Conservation (phyloP, 106 monocot species). For the Phalaenopsis equestris region DNA sequence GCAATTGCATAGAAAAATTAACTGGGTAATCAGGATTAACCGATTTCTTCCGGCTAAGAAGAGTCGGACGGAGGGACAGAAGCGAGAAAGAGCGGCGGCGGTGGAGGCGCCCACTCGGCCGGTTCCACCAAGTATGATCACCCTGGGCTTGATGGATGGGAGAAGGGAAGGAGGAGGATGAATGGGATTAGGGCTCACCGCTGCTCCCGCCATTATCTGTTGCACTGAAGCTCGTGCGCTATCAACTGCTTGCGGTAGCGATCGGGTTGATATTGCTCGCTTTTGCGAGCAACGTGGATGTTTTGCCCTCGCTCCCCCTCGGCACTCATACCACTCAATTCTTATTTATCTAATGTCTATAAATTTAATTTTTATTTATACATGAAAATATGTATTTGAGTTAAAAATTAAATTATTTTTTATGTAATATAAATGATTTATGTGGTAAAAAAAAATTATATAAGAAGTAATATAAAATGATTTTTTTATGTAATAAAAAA, state of each 20-base stretch:
- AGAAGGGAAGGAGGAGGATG: not conserved
- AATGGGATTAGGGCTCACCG: constrained; percentile 3
- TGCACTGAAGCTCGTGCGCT: not conserved
- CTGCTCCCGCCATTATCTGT: constrained; percentile 3
- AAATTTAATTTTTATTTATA: too few species aligned
- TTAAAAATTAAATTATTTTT: too few species aligned
- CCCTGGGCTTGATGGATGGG: constrained; percentile 24
- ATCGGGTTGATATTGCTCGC: not conserved
- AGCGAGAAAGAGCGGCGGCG: constrained; percentile 67
- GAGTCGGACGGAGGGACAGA: constrained; percentile 62
- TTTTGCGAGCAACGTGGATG: not conserved
- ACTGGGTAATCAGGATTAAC: constrained; percentile 9
- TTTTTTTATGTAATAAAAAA: too few species aligned
- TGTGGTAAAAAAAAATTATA: too few species aligned
- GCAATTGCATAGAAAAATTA: not conserved
- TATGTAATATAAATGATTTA: too few species aligned
- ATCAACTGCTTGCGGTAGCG: not conserved
- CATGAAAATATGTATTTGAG: too few species aligned
- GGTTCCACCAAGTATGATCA: constrained; percentile 82
- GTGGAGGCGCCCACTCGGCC: constrained; percentile 89
- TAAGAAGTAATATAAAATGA: too few species aligned
- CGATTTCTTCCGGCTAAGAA: constrained; percentile 76
- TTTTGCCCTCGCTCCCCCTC: not conserved
- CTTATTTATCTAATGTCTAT: too few species aligned
- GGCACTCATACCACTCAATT: too few species aligned